These are phyloP conservation scores for Heliophila coronopifolia DNA, from an alignment of 441 rosid genomes.

Conservation along the genomic window DNA sequence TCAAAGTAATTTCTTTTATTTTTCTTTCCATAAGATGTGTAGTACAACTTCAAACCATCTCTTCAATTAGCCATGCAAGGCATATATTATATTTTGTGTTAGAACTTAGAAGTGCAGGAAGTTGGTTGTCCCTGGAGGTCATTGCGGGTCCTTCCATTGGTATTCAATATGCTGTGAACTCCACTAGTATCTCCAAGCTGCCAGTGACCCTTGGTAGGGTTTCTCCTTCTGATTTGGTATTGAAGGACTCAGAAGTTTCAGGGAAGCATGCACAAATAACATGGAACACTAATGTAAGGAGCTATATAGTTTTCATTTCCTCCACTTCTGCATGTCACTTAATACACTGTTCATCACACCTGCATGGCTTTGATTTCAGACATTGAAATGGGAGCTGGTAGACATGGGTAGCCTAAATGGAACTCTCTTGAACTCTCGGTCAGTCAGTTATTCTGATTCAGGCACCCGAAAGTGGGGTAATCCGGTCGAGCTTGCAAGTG, in stretches of 20 bases:
- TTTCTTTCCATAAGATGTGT: conserved; percentile 24
- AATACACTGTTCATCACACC: conserved; percentile 7
- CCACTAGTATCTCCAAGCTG: conserved; percentile 58
- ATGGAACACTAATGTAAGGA: conserved; percentile 71
- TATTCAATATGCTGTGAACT: conserved; percentile 42
- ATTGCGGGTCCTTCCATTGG: conserved; percentile 77
- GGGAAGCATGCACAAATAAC: conserved; percentile 94
- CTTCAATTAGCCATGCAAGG: conserved; percentile 33
- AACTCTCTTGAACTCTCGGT: conserved; percentile 65
- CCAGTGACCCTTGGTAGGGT: conserved; percentile 85
- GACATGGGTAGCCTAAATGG: conserved; percentile 96
- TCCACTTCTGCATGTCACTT: conserved; percentile 16
- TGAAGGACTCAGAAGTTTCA: conserved; percentile 85
- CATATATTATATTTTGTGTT: conserved; percentile 52
- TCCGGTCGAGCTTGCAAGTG: conserved; percentile 67
- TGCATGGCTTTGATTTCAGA: conserved; percentile 43
- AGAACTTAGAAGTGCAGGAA: conserved; percentile 91
- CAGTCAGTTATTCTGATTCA: conserved; percentile 57
- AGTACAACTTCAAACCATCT: conserved; percentile 15
- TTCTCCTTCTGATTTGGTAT: conserved; percentile 56
- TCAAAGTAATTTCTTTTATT: conserved; percentile 56
- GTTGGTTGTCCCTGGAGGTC: conserved; percentile 77
- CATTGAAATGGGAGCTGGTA: conserved; percentile 82
- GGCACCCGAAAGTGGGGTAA: conserved; percentile 73
- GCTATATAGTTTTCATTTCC: conserved; percentile 16